Evolutionary conservation across 352 stramenopile genomes (phyloP).

Genomic region (Globisporangium lucens): DNA sequence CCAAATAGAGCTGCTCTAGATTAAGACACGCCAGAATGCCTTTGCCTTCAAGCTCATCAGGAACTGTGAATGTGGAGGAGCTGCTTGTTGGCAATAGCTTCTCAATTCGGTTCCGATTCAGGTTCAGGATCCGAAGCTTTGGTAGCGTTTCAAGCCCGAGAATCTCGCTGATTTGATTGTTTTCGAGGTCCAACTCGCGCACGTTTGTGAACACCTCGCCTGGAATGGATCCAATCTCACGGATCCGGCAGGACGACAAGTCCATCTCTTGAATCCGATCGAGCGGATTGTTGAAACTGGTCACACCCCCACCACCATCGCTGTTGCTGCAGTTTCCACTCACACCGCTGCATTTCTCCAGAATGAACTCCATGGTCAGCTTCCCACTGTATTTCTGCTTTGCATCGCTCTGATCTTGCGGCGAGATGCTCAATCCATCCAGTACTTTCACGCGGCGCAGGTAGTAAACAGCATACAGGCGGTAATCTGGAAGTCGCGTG

Average conservation of each 20-base stretch:
- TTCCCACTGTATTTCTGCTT: slow-evolving; percentile 89
- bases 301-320: not conserved
- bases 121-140: slow-evolving; percentile 61
- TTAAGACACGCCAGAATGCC: slow-evolving; percentile 59
- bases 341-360: slow-evolving; percentile 59
- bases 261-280: slow-evolving; percentile 74
- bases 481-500: slow-evolving; percentile 56
- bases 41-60: slow-evolving; percentile 36
- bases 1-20: slow-evolving; percentile 70
- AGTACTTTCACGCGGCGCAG: slow-evolving; percentile 81
- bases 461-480: slow-evolving; percentile 79
- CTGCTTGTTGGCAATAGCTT: slow-evolving; percentile 30
- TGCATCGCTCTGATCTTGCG: slow-evolving; percentile 74
- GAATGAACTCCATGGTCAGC: slow-evolving; percentile 78
- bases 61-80: slow-evolving; percentile 21
- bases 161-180: slow-evolving; percentile 84
- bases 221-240: slow-evolving; percentile 55
- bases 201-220: slow-evolving; percentile 64
- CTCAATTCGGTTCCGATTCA: slow-evolving; percentile 79
- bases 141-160: slow-evolving; percentile 54
- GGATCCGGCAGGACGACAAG: slow-evolving; percentile 70
- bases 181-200: slow-evolving; percentile 75
- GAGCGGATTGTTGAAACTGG: slow-evolving; percentile 23
- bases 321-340: slow-evolving; percentile 14
- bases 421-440: slow-evolving; percentile 66